Percentiles rank a stretch among this genome's conserved stretches.
Conservation (phyloP, 345 rosid species). For the Balakata baccata region DNA sequence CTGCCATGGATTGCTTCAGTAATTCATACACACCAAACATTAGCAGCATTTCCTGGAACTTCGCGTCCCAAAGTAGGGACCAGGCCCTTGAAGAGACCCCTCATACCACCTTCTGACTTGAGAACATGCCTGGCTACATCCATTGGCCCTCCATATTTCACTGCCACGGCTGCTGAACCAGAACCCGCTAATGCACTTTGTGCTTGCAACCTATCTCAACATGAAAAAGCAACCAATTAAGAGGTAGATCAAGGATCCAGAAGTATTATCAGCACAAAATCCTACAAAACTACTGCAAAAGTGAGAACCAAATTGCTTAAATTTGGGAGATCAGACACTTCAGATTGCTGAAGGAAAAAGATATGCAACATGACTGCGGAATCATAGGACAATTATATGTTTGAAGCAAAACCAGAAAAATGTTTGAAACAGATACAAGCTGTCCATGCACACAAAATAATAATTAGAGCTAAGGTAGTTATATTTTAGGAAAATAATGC, state of each 20-base stretch:
- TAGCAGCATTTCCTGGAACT: conserved; percentile 85
- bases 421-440: neutral
- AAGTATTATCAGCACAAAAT: neutral
- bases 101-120: conserved; percentile 72
- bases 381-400: neutral
- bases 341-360: neutral
- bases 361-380: neutral
- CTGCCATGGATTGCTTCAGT: conserved; percentile 70
- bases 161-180: conserved; percentile 48
- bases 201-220: conserved; percentile 78
- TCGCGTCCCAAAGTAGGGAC: conserved; percentile 89
- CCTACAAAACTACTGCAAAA: neutral
- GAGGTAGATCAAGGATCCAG: neutral
- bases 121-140: conserved; percentile 91
- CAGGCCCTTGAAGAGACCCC: conserved; percentile 94
- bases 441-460: neutral
- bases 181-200: conserved; percentile 67
- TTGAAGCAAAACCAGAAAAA: neutral
- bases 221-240: conserved; percentile 13
- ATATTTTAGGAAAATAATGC: neutral
- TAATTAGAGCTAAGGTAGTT: neutral
- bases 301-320: neutral
- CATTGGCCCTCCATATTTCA: conserved; percentile 89
- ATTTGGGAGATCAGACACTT: neutral
- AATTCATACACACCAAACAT: conserved; percentile 91